These are phyloP conservation scores for Xylaria hypoxylon DNA, from an alignment of 2,329 filamentous ascomycete species.

Conservation along the genomic window DNA sequence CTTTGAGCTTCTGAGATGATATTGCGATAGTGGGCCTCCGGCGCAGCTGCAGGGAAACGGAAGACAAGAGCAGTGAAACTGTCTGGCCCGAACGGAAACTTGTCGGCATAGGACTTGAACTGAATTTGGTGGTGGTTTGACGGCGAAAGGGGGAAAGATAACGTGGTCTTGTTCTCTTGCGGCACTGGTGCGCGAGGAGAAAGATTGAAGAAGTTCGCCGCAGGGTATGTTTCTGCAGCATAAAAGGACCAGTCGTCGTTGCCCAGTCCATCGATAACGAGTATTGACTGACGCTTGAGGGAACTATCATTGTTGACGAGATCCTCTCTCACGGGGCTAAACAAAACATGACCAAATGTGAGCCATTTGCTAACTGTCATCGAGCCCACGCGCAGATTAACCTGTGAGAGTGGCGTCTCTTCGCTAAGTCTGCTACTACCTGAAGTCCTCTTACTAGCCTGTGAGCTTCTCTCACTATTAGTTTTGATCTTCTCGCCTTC, in stretches of 20 bases:
- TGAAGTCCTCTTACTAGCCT: slow-evolving; percentile 55
- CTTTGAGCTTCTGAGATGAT: slow-evolving; percentile 80
- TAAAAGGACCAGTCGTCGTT: slow-evolving; percentile 92
- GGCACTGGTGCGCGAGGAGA: slow-evolving; percentile 68
- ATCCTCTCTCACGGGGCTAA: slow-evolving; percentile 81
- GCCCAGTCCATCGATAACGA: slow-evolving; percentile 86
- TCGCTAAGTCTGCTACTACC: slow-evolving; percentile 62
- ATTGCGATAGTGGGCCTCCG: slow-evolving; percentile 76
- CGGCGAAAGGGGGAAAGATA: slow-evolving; percentile 67
- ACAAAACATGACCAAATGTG: slow-evolving; percentile 84
- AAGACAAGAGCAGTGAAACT: slow-evolving; percentile 82
- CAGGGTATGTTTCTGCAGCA: slow-evolving; percentile 81
- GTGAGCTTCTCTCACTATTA: slow-evolving; percentile 55
- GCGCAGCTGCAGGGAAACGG: slow-evolving; percentile 78
- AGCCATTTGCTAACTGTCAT: slow-evolving; percentile 91
- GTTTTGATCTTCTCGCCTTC: slow-evolving; percentile 39
- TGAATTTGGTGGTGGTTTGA: slow-evolving; percentile 82
- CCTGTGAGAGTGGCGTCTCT: slow-evolving; percentile 73
- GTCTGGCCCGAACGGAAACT: slow-evolving; percentile 80
- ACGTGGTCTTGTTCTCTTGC: slow-evolving; percentile 56
- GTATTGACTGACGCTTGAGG: slow-evolving; percentile 71
- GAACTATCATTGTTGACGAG: slow-evolving; percentile 65
- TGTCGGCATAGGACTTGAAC: slow-evolving; percentile 70
- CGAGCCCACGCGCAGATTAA: slow-evolving; percentile 82
- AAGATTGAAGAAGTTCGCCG: slow-evolving; percentile 81